Evolutionary conservation across 805 yeast genomes (phyloP).

Genomic region (Lachancea lanzarotensis): DNA sequence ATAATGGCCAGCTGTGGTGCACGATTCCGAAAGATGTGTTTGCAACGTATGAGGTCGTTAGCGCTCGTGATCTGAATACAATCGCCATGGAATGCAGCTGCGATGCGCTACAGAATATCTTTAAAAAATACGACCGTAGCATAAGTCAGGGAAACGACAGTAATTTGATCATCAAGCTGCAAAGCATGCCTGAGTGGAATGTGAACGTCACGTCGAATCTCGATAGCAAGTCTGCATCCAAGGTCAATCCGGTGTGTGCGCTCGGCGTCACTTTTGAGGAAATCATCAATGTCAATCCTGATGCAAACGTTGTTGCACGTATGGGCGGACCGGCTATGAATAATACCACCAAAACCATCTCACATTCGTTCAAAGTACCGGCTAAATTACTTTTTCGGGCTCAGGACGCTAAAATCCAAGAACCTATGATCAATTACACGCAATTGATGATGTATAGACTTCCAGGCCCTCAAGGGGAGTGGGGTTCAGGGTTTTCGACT

Average conservation of each 20-base stretch:
- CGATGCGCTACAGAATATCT: constrained; percentile 26
- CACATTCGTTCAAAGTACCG: constrained; percentile 66
- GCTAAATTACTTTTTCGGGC: constrained; percentile 53
- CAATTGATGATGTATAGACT: constrained; percentile 48
- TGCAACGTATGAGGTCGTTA: constrained; percentile 20
- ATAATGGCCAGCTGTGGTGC: constrained; percentile 31
- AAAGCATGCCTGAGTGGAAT: constrained; percentile 28
- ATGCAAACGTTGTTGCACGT: constrained; percentile 7
- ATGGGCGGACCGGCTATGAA: constrained; percentile 1
- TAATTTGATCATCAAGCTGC: constrained; percentile 25
- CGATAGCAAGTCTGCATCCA: constrained; percentile 6
- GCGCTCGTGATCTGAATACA: constrained; percentile 24
- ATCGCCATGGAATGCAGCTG: constrained; percentile 31
- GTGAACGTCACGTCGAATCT: neutral
- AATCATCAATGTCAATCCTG: constrained; percentile 14
- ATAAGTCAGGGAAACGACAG: constrained; percentile 26
- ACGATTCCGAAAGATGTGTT: constrained; percentile 30
- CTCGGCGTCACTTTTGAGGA: constrained; percentile 29
- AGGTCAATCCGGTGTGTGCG: constrained; percentile 23
- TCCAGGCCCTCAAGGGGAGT: constrained; percentile 30
- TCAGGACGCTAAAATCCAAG: constrained; percentile 47
- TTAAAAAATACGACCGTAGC: constrained; percentile 27
- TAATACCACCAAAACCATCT: constrained; percentile 35
- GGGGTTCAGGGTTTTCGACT: constrained; percentile 40
- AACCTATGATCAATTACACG: constrained; percentile 55